These are phyloP conservation scores for Starmera caribaea DNA, from an alignment of 805 yeast species.

Conservation along the genomic window DNA sequence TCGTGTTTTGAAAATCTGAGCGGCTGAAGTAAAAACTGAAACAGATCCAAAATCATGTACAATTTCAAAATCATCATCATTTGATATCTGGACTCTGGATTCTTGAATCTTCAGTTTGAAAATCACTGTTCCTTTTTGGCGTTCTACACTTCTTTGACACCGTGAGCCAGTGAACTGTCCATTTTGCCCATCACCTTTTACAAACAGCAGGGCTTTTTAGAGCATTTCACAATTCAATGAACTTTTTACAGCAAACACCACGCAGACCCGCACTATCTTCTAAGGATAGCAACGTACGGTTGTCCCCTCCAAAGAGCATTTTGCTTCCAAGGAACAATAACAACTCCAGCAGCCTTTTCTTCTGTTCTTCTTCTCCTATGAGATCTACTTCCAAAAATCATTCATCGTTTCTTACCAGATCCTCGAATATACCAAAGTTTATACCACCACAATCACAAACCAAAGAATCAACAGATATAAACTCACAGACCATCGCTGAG, in stretches of 20 bases:
- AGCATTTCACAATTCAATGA: background rate
- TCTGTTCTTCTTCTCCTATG: conserved; percentile 5
- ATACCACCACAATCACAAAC: no score
- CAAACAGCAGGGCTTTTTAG: background rate
- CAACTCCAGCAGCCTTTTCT: background rate
- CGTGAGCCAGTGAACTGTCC: no score
- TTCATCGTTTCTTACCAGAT: background rate
- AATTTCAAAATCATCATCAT: no score
- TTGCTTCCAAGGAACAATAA: conserved; percentile 1
- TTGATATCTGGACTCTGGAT: no score
- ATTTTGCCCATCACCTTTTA: no score
- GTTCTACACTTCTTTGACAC: no score
- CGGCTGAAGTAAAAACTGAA: no score
- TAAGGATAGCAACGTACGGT: conserved; percentile 16
- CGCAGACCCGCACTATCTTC: conserved; percentile 16
- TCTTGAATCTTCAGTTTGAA: no score
- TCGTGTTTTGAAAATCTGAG: no score
- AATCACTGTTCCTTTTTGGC: no score
- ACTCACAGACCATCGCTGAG: background rate
- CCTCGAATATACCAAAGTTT: background rate
- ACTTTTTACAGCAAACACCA: conserved; percentile 12
- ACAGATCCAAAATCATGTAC: no score
- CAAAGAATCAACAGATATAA: no score
- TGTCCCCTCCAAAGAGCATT: conserved; percentile 6
- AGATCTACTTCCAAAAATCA: background rate